Base-by-base conservation (phyloP, 2,329 filamentous ascomycete species). In the Colletotrichum sp. region DNA sequence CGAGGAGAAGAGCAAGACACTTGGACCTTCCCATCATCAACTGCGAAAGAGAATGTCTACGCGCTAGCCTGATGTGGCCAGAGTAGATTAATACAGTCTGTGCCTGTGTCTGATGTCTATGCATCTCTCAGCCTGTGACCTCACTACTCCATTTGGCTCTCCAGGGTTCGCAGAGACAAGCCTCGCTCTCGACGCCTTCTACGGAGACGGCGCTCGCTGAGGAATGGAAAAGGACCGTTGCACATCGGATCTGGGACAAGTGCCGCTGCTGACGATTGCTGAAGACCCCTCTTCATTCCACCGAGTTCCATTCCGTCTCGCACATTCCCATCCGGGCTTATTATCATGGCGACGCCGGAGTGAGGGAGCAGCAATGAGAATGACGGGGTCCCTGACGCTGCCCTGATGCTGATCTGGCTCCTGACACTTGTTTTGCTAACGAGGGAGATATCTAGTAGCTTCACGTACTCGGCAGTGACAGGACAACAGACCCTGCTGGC, bases 241-340 rank as follows among this genome's bases (percentile, higher is more conserved):
- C 21, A 30, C 26, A 26, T 57, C 21, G 30, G 8, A 72, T 72
- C 69, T 49, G 63, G 73, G 63, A 57, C 69, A 75, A 62, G 63
- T 57, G 55, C 39, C 24, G 15, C 59, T 63, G 69, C 63, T 76
- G 39, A 72, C 73, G 69, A 76, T 76, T 76, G 69, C 69, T 76
- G 44, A 68, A 76, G 73, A 76, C 44, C 44, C n/a, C 44, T 49
- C 9, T 21, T 49, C 44, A 49, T 49, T 49, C 44, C 44, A 21
- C 18, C 44, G 6, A 49, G n/a, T 49, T 21, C 44, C 44, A 49
- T 13, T 49, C 44, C 39, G 10, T 39, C 55, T 24, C 34, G n/a
- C 44, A 49, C 63, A 63, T 55, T 60, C 59, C 36, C 30, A 30
- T 75, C 36, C 18, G 18, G 34, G 28, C 30, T 72, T 24, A 13